Base-by-base conservation (phyloP, 2,329 filamentous ascomycete species). In the Chaetomium strumarium region DNA sequence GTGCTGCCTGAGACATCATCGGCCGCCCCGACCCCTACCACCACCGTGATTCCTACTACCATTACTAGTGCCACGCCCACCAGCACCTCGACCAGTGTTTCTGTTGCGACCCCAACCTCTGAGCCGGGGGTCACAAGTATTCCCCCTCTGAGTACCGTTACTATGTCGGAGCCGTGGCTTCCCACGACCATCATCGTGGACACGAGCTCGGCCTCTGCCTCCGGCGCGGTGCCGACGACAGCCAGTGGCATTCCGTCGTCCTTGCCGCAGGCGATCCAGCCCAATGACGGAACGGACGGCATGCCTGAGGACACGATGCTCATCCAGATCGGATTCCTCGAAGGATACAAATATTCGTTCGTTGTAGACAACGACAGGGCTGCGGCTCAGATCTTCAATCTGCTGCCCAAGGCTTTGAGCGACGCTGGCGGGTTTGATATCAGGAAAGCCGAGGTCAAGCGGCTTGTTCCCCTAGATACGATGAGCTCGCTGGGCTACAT, bases 281-380 rank as follows among this genome's bases (percentile, higher is more conserved):
- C 90, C 9, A 79, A 79, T 51, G 79, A 79, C 30, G 75, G 79
- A 45, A 73, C 76, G 17, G 60, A 67, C 10, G 55, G 71, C 5
- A 68, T 75, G 16, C 86, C 88, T 0, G 70, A 75, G 3, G 86
- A 88, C 60, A 83, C 80, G 1, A 83, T 81, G 4, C 70, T 88
- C 61, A 85, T 96, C 60, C 90, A 96, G 66, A 78, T 97, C 57
- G 93, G 88, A 33, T 96, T 97, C 77, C 74, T 81, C 48, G 86
- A 83, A 64, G 79, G 81, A 1, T 78, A 95, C 61, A 92, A 95
- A 72, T 99, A 93, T 68, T 73, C 79, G 9, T 96, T 95, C 65
- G 87, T 97, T 29, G 84, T 86, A 11, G 75, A 74, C 19, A 83
- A 86, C 57, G 76, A 82, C 13, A 77, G 85, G 58, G 87, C 90